Percentiles rank a stretch among this genome's conserved stretches.
These are phyloP conservation scores for Penicillium sclerotiorum DNA, from an alignment of 2,329 filamentous ascomycete species.

Conservation along the genomic window DNA sequence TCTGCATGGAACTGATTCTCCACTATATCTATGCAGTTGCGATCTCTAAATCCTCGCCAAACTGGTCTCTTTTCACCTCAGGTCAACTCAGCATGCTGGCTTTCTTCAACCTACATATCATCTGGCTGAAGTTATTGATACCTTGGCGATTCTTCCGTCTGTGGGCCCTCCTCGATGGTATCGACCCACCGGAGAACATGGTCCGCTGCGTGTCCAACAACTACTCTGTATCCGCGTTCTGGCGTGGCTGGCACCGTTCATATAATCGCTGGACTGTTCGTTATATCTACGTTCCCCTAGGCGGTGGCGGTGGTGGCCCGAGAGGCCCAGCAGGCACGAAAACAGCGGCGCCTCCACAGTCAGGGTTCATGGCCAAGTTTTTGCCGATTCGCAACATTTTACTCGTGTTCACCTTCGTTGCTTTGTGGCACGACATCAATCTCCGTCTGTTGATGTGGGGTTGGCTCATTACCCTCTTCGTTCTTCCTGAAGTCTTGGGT, in stretches of 20 bases:
- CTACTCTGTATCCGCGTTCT: constrained; percentile 87
- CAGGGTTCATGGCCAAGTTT: constrained; percentile 51
- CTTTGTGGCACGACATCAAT: constrained; percentile 97
- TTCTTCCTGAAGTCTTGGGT: constrained; percentile 82
- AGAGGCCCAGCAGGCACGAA: constrained; percentile 23
- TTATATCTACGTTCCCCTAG: constrained; percentile 91
- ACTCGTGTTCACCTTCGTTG: constrained; percentile 92
- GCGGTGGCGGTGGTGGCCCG: constrained; percentile 59
- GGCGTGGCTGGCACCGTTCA: constrained; percentile 93
- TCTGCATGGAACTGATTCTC: constrained; percentile 87
- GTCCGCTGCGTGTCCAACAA: constrained; percentile 95
- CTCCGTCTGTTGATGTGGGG: constrained; percentile 91
- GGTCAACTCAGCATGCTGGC: constrained; percentile 87
- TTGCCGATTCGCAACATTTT: constrained; percentile 74
- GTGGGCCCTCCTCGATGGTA: constrained; percentile 87
- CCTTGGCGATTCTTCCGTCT: constrained; percentile 98
- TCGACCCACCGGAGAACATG: constrained; percentile 98
- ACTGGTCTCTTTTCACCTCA: constrained; percentile 82
- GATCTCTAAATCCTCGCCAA: constrained; percentile 77
- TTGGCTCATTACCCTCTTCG: constrained; percentile 93
- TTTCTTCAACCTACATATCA: constrained; percentile 94
- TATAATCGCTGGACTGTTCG: constrained; percentile 94
- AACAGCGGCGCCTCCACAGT: constrained; percentile 50
- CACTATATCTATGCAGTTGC: constrained; percentile 94
- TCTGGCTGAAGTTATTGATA: constrained; percentile 95